These are phyloP conservation scores for Penicillium sp. DNA, from an alignment of 2,329 filamentous ascomycete genomes.

Conservation along the genomic window DNA sequence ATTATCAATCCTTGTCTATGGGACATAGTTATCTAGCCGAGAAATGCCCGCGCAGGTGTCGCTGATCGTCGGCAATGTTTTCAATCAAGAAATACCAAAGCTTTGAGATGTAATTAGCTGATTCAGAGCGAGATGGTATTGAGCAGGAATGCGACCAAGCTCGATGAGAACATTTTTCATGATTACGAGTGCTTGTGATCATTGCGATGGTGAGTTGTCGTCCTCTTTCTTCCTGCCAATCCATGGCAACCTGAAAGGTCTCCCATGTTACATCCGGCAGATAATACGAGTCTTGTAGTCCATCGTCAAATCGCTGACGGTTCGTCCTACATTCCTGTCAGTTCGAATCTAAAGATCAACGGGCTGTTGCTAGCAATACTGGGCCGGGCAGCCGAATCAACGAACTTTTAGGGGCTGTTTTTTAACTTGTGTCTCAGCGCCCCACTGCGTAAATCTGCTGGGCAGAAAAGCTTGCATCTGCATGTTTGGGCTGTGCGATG, in stretches of 20 bases:
- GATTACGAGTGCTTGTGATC: no score
- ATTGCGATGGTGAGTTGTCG: not conserved
- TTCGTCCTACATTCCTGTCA: not conserved
- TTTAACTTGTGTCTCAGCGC: not conserved
- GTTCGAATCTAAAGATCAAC: not conserved
- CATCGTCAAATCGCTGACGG: not conserved
- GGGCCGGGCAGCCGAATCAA: not conserved
- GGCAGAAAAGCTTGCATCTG: not conserved
- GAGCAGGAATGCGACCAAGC: not conserved
- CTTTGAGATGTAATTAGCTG: not conserved
- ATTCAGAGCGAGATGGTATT: not conserved
- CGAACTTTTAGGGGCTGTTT: not conserved
- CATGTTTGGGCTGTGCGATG: not conserved
- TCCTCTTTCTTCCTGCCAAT: not conserved
- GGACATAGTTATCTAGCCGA: no score
- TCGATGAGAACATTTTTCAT: no score
- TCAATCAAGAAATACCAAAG: not conserved
- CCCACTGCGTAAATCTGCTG: not conserved
- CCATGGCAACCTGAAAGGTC: not conserved
- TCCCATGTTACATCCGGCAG: not conserved
- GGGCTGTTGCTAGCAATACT: not conserved
- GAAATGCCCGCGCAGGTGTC: not conserved
- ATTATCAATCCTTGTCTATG: no score
- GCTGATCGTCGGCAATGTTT: not conserved
- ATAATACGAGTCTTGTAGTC: not conserved